Evolutionary conservation across 75 land plant genomes (phyloP), one percentile per base, ranked within the genome.

Genomic region (Chamaecyparis obtusa): DNA sequence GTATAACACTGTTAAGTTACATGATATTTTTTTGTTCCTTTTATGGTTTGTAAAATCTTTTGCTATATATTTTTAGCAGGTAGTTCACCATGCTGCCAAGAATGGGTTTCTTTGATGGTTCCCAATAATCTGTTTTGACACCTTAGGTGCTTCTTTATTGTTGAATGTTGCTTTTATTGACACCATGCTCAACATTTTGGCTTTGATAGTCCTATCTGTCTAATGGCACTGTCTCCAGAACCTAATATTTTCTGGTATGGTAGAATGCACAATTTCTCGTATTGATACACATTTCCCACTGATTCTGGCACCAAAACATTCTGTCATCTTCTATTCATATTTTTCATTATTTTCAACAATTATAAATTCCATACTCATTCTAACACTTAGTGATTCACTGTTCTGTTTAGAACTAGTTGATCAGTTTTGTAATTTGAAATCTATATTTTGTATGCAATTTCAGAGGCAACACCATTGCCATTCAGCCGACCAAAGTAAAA

Each of bases 91-190:
- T 32, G 36, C 33, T 10, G 13, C 1, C 48, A 21, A 43, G 9
- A 21, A 44, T 43, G 48, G 83, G 43, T 24, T 41, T 80, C 44
- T 37, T 10, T 80, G 30, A 43, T 21, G 83, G 46, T 41, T 80
- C 49, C 2, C 30, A 24, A 80, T 81, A 7, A 78, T 19, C 83
- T 46, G 48, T n/a, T 27, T 81, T 81, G 49, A 43, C 44, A 81
- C 30, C 83, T 81, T 81, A 81, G 11, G 83, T 21, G 51, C 33
- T 78, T 78, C 24, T 46, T 44, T 81, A 13, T 37, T 81, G 83
- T 44, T 81, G 46, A n/a, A 27, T 44, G 43, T 81, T 46, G 5
- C 54, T 46, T 3, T n/a, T 24, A 81, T 81, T 24, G 43, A 81
- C 43, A n/a, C 48, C 30, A 46, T 44, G 83, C 83, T 81, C 83